phyloP scores from a whole-genome alignment of 306 rosid genomes.

The Malus asiatica region DNA sequence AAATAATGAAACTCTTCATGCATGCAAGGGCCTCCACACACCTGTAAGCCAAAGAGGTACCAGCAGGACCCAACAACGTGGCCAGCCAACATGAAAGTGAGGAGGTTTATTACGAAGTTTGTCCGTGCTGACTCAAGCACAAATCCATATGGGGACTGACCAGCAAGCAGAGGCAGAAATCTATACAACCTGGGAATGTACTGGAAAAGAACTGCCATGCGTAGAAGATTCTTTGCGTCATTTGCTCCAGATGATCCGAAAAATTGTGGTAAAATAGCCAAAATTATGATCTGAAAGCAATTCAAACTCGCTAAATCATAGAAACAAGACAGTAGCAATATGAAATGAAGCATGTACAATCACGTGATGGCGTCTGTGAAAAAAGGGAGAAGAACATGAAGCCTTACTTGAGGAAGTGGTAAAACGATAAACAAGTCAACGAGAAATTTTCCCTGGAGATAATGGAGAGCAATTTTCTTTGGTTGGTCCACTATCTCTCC shows the following conservation, averaged over 20 bases:
- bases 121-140: conserved; percentile 75
- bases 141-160: conserved; percentile 67
- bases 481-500: conserved; percentile 75
- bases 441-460: conserved; percentile 40
- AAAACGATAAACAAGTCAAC: conserved; percentile 55
- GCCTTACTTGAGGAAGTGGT: conserved; percentile 80
- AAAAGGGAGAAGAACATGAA: background rate
- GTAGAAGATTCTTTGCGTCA: conserved; percentile 61
- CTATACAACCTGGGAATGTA: conserved; percentile 66
- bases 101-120: conserved; percentile 66
- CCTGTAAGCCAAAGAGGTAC: conserved; percentile 88
- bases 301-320: background rate
- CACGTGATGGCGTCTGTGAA: background rate
- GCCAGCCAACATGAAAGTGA: conserved; percentile 53
- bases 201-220: conserved; percentile 51
- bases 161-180: conserved; percentile 54
- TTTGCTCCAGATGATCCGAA: conserved; percentile 64
- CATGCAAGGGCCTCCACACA: background rate
- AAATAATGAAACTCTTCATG: background rate
- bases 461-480: conserved; percentile 52
- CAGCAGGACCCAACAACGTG: conserved; percentile 77
- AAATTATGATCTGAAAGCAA: conserved; percentile 61
- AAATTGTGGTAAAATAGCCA: conserved; percentile 31
- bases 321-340: background rate
- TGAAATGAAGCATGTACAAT: background rate